Percentiles rank a stretch among this genome's conserved stretches.
phyloP scores from a whole-genome alignment of 768 basidiomycete genomes.

The Calocybe indica region DNA sequence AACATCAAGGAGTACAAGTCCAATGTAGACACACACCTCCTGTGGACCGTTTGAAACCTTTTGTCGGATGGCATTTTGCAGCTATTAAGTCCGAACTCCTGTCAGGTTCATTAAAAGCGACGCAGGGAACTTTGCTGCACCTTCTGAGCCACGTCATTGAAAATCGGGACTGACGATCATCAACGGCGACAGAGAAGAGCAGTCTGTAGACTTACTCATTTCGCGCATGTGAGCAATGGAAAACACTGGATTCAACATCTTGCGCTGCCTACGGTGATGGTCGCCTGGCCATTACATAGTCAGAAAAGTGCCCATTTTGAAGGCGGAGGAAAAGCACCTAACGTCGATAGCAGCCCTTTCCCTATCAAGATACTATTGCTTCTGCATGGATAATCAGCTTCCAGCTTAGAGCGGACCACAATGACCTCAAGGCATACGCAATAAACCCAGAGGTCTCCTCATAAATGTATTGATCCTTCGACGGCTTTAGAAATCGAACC shows the following conservation, averaged over 20 bases:
- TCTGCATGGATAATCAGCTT: neutral
- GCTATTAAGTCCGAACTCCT: neutral
- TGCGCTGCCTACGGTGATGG: constrained; percentile 21
- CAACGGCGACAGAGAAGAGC: neutral
- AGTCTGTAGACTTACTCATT: constrained; percentile 6
- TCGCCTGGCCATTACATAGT: constrained; percentile 5
- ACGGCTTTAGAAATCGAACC: neutral
- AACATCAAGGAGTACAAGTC: neutral
- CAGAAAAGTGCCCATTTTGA: neutral
- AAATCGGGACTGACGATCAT: constrained; percentile 8
- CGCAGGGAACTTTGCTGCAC: neutral
- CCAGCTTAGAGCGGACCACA: neutral
- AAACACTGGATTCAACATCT: constrained; percentile 34
- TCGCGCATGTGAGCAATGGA: constrained; percentile 27
- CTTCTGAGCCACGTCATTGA: constrained; percentile 13
- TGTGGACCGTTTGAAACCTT: constrained; percentile 7
- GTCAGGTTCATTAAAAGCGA: too few species aligned
- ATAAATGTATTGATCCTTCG: constrained; percentile 18
- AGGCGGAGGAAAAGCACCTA: neutral
- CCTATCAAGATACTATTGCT: neutral
- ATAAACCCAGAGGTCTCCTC: constrained; percentile 31
- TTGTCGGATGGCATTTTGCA: constrained; percentile 4
- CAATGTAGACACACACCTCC: constrained; percentile 5
- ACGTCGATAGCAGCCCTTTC: constrained; percentile 3
- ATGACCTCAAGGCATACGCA: constrained; percentile 9